Base-by-base conservation (phyloP, 73 alveolate species). In the Urostyla sp. region DNA sequence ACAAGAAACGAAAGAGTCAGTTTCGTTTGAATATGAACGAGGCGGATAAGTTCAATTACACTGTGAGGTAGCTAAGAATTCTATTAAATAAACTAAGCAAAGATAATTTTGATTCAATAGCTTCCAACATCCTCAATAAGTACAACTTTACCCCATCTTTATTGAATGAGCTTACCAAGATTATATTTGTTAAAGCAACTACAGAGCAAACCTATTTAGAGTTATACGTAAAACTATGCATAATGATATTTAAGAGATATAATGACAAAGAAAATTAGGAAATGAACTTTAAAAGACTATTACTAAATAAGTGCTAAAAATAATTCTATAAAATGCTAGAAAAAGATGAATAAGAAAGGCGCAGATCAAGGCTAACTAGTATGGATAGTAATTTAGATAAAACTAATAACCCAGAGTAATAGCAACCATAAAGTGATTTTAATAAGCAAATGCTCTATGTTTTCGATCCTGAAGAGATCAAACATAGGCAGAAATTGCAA, bases 261-360 rank as follows among this genome's bases (percentile, higher is more conserved):
- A 75, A 75, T 37, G 59, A 56, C 36, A 75, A 56, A 40, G 67
- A 36, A 18, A 61, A 75, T 18, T 24, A 75, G 55, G 87, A 75
- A 40, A 75, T 75, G 87, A 75, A 75, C 55, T 75, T 75, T 55
- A 75, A 58, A 40, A 75, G 59, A 43, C 44, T 75, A 45, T 56
- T 75, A 0, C 69, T 75, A 20, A 58, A 45, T 40, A 75, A 75
- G 28, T 75, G 87, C 79, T 34, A 75, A 31, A 75, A 75, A 43
- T 35, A 75, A 48, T 75, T 75, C 79, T 58, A 58, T 30, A 75
- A 61, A 40, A 34, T 36, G 66, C 16, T 58, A 21, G 73, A 28
- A 24, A 50, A 75, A 30, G 87, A 75, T 26, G 73, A 72, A 23
- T 23, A 52, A 30, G 73, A 52, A 23, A 72, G 85, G 36, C n/a